Evolutionary conservation across 768 basidiomycete genomes (phyloP).

Genomic region (Phanerodontia chrysosporium): DNA sequence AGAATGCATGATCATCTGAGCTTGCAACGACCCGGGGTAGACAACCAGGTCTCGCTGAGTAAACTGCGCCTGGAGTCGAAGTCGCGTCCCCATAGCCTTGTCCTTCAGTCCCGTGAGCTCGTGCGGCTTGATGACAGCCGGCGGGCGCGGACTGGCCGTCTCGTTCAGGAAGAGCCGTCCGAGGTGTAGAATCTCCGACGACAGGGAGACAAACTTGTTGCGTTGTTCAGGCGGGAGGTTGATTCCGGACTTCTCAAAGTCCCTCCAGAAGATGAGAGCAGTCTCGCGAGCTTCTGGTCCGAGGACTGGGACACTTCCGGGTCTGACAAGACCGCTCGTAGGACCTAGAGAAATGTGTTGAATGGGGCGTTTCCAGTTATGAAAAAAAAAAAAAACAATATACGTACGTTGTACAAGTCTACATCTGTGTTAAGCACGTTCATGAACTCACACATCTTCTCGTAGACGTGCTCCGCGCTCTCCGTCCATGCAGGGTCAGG

Average conservation of each 20-base stretch:
- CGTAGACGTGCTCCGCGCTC: conserved; percentile 84
- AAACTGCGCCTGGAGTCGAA: conserved; percentile 72
- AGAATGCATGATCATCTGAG: conserved; percentile 89
- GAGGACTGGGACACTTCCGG: conserved; percentile 60
- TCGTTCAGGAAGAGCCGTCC: conserved; percentile 83
- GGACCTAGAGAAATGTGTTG: conserved; percentile 44
- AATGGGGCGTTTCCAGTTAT: conserved; percentile 16
- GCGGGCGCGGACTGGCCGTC: conserved; percentile 56
- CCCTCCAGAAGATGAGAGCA: conserved; percentile 90
- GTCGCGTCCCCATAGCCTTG: conserved; percentile 67
- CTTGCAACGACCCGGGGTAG: conserved; percentile 84
- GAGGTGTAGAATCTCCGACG: conserved; percentile 83
- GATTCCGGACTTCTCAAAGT: conserved; percentile 97
- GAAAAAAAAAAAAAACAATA: conserved; percentile 3
- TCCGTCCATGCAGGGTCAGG: conserved; percentile 82
- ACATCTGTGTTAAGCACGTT: conserved; percentile 94
- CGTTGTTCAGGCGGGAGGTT: conserved; percentile 77
- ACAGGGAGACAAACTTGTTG: conserved; percentile 80
- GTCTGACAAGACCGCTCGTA: conserved; percentile 68
- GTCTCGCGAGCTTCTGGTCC: conserved; percentile 78
- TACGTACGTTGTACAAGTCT: conserved; percentile 80
- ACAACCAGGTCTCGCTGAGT: conserved; percentile 74
- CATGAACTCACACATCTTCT: conserved; percentile 94
- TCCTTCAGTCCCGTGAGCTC: conserved; percentile 74
- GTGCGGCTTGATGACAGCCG: conserved; percentile 61